Percentiles rank a stretch among this genome's conserved stretches.
Evolutionary conservation across 768 basidiomycete species (phyloP).

Genomic region (Dioszegia crocea): DNA sequence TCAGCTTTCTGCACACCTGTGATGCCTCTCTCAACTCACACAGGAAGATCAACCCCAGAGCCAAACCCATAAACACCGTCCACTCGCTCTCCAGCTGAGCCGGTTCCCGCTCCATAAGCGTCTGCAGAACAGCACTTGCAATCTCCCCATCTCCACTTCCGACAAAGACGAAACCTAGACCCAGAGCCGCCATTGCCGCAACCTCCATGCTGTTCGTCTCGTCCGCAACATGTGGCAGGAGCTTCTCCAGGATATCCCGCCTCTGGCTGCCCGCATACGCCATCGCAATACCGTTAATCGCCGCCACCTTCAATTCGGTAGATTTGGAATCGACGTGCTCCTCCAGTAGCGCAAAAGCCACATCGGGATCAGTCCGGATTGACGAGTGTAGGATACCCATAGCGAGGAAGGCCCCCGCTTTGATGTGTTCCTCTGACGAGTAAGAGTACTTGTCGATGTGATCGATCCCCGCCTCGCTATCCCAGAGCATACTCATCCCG

Average conservation of each 20-base stretch:
- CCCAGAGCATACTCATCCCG: slow-evolving; percentile 90
- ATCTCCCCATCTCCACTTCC: slow-evolving; percentile 93
- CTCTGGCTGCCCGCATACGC: slow-evolving; percentile 93
- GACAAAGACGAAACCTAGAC: slow-evolving; percentile 91
- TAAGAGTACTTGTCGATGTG: slow-evolving; percentile 98
- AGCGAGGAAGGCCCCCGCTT: slow-evolving; percentile 92
- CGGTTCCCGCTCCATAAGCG: slow-evolving; percentile 62
- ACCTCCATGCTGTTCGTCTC: slow-evolving; percentile 83
- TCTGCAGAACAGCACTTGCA: slow-evolving; percentile 80
- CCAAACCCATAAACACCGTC: slow-evolving; percentile 84
- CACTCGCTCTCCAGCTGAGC: slow-evolving; percentile 84
- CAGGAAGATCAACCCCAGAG: slow-evolving; percentile 82
- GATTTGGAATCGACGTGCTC: slow-evolving; percentile 88
- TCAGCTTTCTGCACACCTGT: neutral
- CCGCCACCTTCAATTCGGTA: slow-evolving; percentile 72
- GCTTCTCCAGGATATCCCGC: slow-evolving; percentile 69
- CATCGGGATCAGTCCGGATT: slow-evolving; percentile 87
- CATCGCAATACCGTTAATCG: slow-evolving; percentile 84
- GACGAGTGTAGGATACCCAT: slow-evolving; percentile 87
- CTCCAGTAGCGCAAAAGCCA: slow-evolving; percentile 80
- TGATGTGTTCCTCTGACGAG: slow-evolving; percentile 92
- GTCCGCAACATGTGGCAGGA: slow-evolving; percentile 79
- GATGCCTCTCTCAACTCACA: slow-evolving; percentile 57
- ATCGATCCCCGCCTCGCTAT: slow-evolving; percentile 85
- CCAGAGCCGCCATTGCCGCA: slow-evolving; percentile 73